Evolutionary conservation across 441 rosid species (phyloP).

Genomic region (Gossypium gossypioides): DNA sequence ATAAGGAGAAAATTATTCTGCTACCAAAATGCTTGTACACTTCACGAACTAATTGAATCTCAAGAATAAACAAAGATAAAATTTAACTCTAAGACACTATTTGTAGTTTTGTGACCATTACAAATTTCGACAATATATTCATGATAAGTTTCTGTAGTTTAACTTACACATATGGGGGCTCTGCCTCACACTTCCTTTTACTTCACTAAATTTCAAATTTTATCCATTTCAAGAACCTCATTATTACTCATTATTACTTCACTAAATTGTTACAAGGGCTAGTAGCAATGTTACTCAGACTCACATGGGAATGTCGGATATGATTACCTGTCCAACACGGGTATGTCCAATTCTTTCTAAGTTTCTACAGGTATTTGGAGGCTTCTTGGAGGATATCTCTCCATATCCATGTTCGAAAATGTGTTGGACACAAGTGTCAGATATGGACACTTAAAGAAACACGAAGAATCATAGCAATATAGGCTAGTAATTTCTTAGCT

Average conservation of each 20-base stretch:
- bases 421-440: too few relatives aligned
- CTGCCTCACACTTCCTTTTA: background rate
- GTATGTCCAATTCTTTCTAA: too few relatives aligned
- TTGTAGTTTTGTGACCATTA: background rate
- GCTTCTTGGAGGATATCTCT: too few relatives aligned
- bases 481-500: background rate
- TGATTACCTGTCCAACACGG: too few relatives aligned
- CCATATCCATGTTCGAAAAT: too few relatives aligned
- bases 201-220: background rate
- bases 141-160: background rate
- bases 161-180: background rate
- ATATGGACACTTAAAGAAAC: too few relatives aligned
- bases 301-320: too few relatives aligned
- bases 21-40: background rate
- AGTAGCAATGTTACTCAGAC: background rate
- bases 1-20: background rate
- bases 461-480: too few relatives aligned
- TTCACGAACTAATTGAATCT: background rate
- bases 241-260: too few relatives aligned
- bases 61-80: background rate
- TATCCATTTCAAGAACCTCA: background rate
- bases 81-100: background rate
- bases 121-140: background rate
- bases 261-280: background rate
- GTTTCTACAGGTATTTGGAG: too few relatives aligned